Evolutionary conservation across 352 stramenopile genomes (phyloP), one percentile per base, ranked within the genome.

Genomic region (Globisporangium recalcitrans): DNA sequence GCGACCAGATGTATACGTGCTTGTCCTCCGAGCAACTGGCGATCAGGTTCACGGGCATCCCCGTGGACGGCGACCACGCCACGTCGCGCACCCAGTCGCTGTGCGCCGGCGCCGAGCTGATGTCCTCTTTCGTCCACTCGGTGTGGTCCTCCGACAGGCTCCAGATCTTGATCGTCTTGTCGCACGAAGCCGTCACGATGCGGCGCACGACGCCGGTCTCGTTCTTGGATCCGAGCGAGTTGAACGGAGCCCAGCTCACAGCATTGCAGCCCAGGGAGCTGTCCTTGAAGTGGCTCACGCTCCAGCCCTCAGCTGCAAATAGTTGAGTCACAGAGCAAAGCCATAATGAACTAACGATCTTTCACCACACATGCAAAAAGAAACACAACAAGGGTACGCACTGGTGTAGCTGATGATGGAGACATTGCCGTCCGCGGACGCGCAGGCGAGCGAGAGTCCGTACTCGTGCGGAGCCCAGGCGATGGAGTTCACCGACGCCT

Each of bases 121-220:
- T 66, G 54, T 93, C 79, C 52, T 89, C 71, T 69, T 93, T 92
- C 44, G 66, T 80, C 86, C 86, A 95, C 63, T 93, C 79, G 8
- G 74, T 85, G 60, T 89, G 70, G 31, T 81, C 84, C 26, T 93
- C 82, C 1, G 62, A 38, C 19, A 95, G 63, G 71, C 78, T 93
- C 95, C 96, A 99, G 69, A 99, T 88, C 68, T 98, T 95, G 74
- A 99, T 96, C 10, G 83, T 89, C 80, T 98, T 98, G 76, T 99
- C 97, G 72, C 97, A 98, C 51, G 95, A 98, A 6, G 87, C 97
- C 6, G 97, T 99, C 40, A 98, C 97, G 4, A 99, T 65, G 32
- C 93, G 85, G 47, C 80, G 75, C 48, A 85, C 76, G 31, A 71
- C 69, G 5, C 76, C 81, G 9, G 69, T 66, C 24, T 82, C 77